Percentiles rank a stretch among this genome's conserved stretches.
Evolutionary conservation across 768 basidiomycete genomes (phyloP).

Genomic region (Vararia minispora): DNA sequence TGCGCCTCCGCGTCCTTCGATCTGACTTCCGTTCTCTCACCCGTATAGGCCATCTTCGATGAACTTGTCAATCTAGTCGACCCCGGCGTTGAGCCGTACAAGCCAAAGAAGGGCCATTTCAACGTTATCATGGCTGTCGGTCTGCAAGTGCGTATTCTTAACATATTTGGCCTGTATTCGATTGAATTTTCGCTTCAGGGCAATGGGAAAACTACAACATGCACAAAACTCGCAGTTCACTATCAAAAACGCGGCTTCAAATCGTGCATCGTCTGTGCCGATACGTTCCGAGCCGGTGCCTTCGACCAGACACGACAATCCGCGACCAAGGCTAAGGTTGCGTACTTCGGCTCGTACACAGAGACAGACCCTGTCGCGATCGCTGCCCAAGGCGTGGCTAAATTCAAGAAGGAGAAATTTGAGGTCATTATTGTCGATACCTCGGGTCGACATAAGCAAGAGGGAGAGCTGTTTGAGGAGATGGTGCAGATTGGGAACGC

Average conservation of each 20-base stretch:
- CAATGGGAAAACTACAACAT: constrained; percentile 98
- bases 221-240: constrained; percentile 96
- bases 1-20: constrained; percentile 19
- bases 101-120: constrained; percentile 88
- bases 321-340: constrained; percentile 96
- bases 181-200: constrained; percentile 41
- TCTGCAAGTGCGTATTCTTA: constrained; percentile 54
- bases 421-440: constrained; percentile 99
- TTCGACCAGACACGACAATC: constrained; percentile 99
- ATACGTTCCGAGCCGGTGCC: constrained; percentile 98
- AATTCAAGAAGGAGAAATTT: constrained; percentile 97
- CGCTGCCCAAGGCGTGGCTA: constrained; percentile 87
- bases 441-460: constrained; percentile 94
- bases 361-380: constrained; percentile 97
- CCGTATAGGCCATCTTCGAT: constrained; percentile 79
- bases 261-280: constrained; percentile 94
- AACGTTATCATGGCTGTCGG: constrained; percentile 98
- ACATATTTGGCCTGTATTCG: background rate
- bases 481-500: constrained; percentile 96
- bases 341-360: constrained; percentile 98
- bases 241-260: constrained; percentile 97
- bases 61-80: constrained; percentile 93
- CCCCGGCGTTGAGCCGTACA: constrained; percentile 90
- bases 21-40: background rate
- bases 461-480: constrained; percentile 91